Base-by-base conservation (phyloP, 768 basidiomycete species). In the Phylloporus sp. region DNA sequence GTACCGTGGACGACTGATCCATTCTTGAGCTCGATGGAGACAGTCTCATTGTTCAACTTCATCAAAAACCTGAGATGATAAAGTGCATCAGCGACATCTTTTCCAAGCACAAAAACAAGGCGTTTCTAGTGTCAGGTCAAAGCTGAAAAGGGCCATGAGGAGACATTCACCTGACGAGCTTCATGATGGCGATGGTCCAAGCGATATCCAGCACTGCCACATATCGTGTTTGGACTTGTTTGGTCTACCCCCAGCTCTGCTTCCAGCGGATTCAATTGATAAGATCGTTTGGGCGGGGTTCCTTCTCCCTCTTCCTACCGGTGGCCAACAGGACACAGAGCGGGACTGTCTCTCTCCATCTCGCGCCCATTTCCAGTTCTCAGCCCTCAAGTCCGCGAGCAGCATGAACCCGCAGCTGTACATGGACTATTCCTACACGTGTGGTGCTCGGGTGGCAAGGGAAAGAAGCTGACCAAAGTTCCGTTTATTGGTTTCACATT, bases 11-110 rank as follows among this genome's bases (percentile, higher is more conserved):
- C 86, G 46, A 93, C 74, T 0, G 92, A 91, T 26, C 97, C 97
- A 63, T 99, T 97, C 75, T 99, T 99, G 60, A 99, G 80, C 77
- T 99, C 95, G 70, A 98, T 82, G 56, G 95, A 92, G 61, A 97
- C 94, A 57, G 95, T 95, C 80, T 99, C 95, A 70, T 97, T 97
- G 80, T 97, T 95, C 75, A 99, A 74, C 80, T 98, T 99, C 95
- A 98, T 99, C 79, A 97, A 82, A 76, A 95, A 97, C 71, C 92
- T 95, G 66, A 27, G 50, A 31, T 20, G 31, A 56, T 42, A 36
- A 55, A 50, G 23, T 35, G 39, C 27, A 52, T 65, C 65, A 66
- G 61, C 39, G 38, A 49, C 50, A 29, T 42, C 48, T 48, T 55
- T 60, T 44, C 40, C 31, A 35, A 53, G 34, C 11, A 23, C 18